These are phyloP conservation scores for Tricholoma terreum DNA, from an alignment of 768 basidiomycete species.

Conservation along the genomic window DNA sequence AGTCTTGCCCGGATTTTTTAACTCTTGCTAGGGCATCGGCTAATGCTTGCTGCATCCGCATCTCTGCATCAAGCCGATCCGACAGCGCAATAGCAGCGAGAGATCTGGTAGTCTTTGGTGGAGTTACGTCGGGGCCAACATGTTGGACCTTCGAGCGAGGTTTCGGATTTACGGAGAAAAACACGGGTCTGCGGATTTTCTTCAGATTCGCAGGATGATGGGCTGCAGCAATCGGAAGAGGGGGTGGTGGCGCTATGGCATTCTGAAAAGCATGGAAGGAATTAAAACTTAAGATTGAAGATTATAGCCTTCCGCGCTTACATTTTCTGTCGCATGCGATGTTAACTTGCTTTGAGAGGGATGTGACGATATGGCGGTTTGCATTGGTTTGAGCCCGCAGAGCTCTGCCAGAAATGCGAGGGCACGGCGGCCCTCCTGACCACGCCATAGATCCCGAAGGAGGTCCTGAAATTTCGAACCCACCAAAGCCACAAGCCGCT, in stretches of 20 bases:
- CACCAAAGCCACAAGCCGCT: slow-evolving; percentile 28
- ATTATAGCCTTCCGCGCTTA: neutral
- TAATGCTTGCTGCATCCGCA: slow-evolving; percentile 22
- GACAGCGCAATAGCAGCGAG: slow-evolving; percentile 19
- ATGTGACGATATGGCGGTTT: neutral
- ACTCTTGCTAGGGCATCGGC: slow-evolving; percentile 19
- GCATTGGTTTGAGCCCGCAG: slow-evolving; percentile 20
- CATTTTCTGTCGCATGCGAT: neutral
- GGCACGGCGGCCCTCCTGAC: slow-evolving; percentile 18
- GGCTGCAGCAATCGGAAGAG: slow-evolving; percentile 45
- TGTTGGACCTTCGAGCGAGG: neutral
- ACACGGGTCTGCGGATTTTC: slow-evolving; percentile 29
- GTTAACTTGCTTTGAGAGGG: neutral
- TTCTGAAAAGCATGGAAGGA: neutral
- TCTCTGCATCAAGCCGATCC: slow-evolving; percentile 19
- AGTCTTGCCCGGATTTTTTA: slow-evolving; percentile 6
- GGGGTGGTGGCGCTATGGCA: slow-evolving; percentile 8
- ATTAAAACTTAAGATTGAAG: neutral
- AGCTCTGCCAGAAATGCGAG: slow-evolving; percentile 28
- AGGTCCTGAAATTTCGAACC: slow-evolving; percentile 29
- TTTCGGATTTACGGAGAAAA: slow-evolving; percentile 12
- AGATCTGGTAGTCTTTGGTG: neutral
- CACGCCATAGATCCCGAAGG: slow-evolving; percentile 22
- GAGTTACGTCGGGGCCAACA: neutral
- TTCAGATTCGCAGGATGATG: slow-evolving; percentile 40